Base-by-base conservation (phyloP, 208 protist genomes). In the Wallacemonas sp. region DNA sequence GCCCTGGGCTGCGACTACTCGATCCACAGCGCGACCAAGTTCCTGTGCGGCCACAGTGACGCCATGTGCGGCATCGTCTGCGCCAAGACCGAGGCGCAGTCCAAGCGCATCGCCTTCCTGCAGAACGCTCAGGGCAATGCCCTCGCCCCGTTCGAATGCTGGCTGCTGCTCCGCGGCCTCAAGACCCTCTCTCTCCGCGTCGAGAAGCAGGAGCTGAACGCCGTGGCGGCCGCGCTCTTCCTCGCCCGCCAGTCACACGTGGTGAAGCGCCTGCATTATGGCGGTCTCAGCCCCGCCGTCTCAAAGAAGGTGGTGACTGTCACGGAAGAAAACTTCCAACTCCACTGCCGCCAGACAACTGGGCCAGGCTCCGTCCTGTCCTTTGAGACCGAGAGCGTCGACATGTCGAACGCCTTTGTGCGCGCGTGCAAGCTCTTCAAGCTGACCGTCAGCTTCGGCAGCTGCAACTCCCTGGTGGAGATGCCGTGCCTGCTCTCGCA, bases 11-110 rank as follows among this genome's bases (percentile, higher is more conserved):
- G 95, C 49, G 97, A 99, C 69, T 91, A 98, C 64, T 93, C 94
- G 14, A 70, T 98, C 23, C 96, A 99, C 82, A 97, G 90, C 41
- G 89, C 93, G 3, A 99, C 95, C 48, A 99, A 99, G 81, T 99
- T 97, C 49, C 83, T 98, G 21, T 98, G 96, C 77, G 98, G 98
- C 34, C 97, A 99, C 82, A 94, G 82, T 61, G 96, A 98, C 77
- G 88, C 87, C 14, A 94, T 99, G 76, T 85, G 83, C 64, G 98
- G 98, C 34, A 61, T 96, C 23, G 62, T 92, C 21, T 81, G 78
- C 56, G 87, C 79, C 30, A 87, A 87, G 61, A 73, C 68, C 17
- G 88, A 82, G 48, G 83, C 85, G 26, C 39, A 93, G 16, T 72
- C 78, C 30, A 81, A 80, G 55, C 73, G 78, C 19, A 58, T 98